Evolutionary conservation across 768 basidiomycete genomes (phyloP), one percentile per base, ranked within the genome.

Genomic region (Boletus rubescentipes): DNA sequence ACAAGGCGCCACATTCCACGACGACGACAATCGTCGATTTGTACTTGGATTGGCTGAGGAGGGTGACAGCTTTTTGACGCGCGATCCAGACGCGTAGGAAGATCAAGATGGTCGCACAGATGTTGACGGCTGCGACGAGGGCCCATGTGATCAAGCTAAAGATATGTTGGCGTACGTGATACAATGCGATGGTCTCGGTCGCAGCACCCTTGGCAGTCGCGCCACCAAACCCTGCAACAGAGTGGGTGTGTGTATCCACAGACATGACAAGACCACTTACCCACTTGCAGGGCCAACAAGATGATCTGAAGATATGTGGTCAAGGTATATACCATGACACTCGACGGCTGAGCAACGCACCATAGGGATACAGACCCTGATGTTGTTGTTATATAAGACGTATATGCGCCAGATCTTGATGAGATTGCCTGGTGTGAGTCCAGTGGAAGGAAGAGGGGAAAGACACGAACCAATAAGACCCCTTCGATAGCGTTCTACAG

Each of bases 371-470:
- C 66, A 66, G 14, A 55, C 29, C 38, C 20, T 46, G 37, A 67
- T 23, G 29, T 49, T 52, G 12, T 51, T 16, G 37, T 34, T 47
- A 7, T 58, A 66, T 9, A 66, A 4, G 1, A 65, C 11, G 41
- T 41, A 66, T 10, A 65, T 45, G 26, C 66, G 67, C 65, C 65
- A 68, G 11, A 66, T 63, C 65, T 62, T 34, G 21, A 35, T 57
- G 12, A 10, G 8, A 21, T 45, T 7, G 9, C 29, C 8, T 15
- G 15, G n/a, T 2, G 32, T 49, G 36, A 63, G 50, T 29, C 34
- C 5, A 35, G 30, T 3, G 5, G 12, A 2, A 26, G 6, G n/a
- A 34, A 3, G 23, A 40, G 18, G 44, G 20, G 6, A n/a, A 29
- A 14, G 9, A 23, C 6, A 61, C 62, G 0, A 5, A 67, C 65